Evolutionary conservation across 208 protist genomes (phyloP).

Genomic region (Ichthyophonus hoferi): DNA sequence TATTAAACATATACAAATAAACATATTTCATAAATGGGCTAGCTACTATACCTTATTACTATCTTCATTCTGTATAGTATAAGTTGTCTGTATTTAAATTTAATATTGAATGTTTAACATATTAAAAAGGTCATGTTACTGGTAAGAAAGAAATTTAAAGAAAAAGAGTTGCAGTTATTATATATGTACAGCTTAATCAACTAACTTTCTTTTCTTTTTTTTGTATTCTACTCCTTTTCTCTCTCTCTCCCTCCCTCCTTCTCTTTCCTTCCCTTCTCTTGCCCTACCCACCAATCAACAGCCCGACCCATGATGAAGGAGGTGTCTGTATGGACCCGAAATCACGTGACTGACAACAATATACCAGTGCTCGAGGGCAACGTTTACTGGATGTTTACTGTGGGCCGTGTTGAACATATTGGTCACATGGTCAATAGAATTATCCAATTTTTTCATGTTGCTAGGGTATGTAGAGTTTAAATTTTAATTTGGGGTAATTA

Average conservation of each 20-base stretch:
- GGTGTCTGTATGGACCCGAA: neutral
- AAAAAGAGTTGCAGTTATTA: neutral
- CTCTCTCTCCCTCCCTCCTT: neutral
- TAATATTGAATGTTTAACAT: too few species aligned
- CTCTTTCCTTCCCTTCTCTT: too few species aligned
- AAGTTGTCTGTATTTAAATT: too few species aligned
- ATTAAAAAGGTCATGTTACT: too few species aligned
- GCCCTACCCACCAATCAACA: neutral
- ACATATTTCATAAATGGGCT: too few species aligned
- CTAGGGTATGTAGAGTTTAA: too few species aligned
- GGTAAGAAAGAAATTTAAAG: neutral
- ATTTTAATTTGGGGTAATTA: too few species aligned
- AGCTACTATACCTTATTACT: too few species aligned
- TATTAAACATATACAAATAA: too few species aligned
- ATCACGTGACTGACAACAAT: neutral
- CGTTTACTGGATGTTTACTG: constrained; percentile 3
- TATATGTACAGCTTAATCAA: neutral
- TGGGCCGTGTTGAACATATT: neutral
- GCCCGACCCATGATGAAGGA: neutral
- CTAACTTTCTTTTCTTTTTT: neutral
- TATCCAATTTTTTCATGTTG: neutral
- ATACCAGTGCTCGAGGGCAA: neutral
- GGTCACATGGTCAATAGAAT: constrained; percentile 18
- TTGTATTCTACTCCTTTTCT: neutral
- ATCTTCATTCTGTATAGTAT: too few species aligned